Evolutionary conservation across 495 filamentous ascomycete species (phyloP), one percentile per base, ranked within the genome.

Genomic region (Penicillium paradoxum): DNA sequence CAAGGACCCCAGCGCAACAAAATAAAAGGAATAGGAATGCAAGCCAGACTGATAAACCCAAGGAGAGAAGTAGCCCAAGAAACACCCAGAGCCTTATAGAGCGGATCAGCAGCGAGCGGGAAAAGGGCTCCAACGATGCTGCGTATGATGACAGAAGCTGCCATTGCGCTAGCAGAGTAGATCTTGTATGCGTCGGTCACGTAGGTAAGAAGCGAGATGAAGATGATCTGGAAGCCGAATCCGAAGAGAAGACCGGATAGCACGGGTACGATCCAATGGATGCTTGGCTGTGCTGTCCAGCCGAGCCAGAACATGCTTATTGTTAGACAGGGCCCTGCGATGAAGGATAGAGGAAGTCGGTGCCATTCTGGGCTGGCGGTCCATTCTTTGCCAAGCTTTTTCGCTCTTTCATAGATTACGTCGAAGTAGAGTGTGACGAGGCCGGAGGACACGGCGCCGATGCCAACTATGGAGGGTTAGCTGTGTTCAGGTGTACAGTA

Each of bases 141-240:
- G 1, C 88, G 74, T 25, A 78, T 67, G 43, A 79, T 81, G 0
- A 78, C 79, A 0, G 83, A 78, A 0, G 84, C 85, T 0, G 88
- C 85, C 58, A 87, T 73, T 1, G 87, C 88, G 17, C 75, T 81
- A 4, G 87, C 87, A 1, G 88, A 73, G 32, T 83, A 89, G 46
- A 85, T 79, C 45, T 81, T 79, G 66, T 91, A 90, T 9, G 86
- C 86, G 60, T 91, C 88, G 10, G 85, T 84, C 38, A 91, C 73
- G 53, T 91, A 91, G 54, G 88, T 91, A 9, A 90, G 67, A 22
- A 86, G 77, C 0, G 83, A 80, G 37, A 84, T 83, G 64, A 88
- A 89, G 15, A 83, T 79, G 15, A 82, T 71, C 8, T 81, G 70
- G 63, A 85, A 89, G 7, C 84, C 87, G 27, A 83, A 71, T 15